These are phyloP conservation scores for Candida awuae DNA, from an alignment of 805 yeast genomes.

Conservation along the genomic window DNA sequence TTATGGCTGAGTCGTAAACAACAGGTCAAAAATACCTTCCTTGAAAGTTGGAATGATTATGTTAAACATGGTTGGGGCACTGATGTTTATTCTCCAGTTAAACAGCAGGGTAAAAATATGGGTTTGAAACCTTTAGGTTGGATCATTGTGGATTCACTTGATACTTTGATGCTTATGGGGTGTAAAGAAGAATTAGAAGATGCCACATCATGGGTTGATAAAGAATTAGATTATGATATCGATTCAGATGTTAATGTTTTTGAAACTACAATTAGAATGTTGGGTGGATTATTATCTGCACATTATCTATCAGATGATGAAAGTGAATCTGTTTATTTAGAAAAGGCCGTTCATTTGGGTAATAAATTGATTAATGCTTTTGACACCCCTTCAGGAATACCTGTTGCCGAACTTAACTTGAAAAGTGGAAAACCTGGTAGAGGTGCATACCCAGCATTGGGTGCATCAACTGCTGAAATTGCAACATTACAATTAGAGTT, in stretches of 20 bases:
- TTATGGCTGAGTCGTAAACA: conserved; percentile 44
- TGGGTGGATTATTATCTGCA: conserved; percentile 88
- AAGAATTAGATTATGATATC: conserved; percentile 61
- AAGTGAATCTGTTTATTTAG: conserved; percentile 41
- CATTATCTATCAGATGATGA: conserved; percentile 63
- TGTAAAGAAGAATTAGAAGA: conserved; percentile 50
- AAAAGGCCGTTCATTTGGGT: conserved; percentile 76
- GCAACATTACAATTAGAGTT: conserved; percentile 82
- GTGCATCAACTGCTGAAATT: conserved; percentile 87
- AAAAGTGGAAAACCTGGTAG: conserved; percentile 48
- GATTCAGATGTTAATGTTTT: conserved; percentile 74
- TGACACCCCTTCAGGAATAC: conserved; percentile 58
- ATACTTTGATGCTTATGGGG: conserved; percentile 74
- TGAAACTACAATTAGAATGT: conserved; percentile 91
- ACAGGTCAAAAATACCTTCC: conserved; percentile 59
- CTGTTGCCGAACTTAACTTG: conserved; percentile 72
- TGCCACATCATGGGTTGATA: conserved; percentile 68
- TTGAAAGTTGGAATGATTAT: conserved; percentile 73
- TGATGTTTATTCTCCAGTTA: conserved; percentile 69
- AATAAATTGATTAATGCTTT: conserved; percentile 64
- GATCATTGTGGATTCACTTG: conserved; percentile 85
- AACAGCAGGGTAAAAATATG: conserved; percentile 59
- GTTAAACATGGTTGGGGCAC: conserved; percentile 74
- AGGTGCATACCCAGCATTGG: conserved; percentile 55
- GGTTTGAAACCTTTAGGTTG: conserved; percentile 81